Evolutionary conservation across 139 green algal species (phyloP), one percentile per base, ranked within the genome.

Genomic region (Chlorella sorokiniana): DNA sequence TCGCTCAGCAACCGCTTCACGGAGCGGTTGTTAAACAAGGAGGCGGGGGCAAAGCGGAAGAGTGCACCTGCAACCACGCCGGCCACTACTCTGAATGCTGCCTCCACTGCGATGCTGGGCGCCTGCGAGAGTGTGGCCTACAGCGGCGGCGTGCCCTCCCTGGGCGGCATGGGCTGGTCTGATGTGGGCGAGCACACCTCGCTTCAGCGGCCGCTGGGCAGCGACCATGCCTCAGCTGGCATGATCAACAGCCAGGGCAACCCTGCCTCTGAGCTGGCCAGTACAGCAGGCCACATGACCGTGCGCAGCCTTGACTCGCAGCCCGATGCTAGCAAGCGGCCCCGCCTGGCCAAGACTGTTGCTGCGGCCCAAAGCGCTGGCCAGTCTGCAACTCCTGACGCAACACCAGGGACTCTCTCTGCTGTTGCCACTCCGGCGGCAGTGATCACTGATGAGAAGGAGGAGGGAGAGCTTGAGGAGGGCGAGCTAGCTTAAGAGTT

Each of bases 381-480:
- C n/a, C n/a, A n/a, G n/a, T n/a, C n/a, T n/a, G 18, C 45, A 18
- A 6, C 33, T n/a, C 18, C 69, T 44, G 69, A n/a, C 9, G 38
- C 18, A 22, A 16, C 37, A 16, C 67, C 38, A 3, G 42, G 6
- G 0, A 16, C 35, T 27, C 44, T 37, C 0, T 9, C 73, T 38
- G 37, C 72, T 35, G 23, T 52, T n/a, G 72, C 56, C 29, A n/a
- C 54, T 23, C 9, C 23, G 54, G 38, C 40, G 42, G 59, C 37
- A 4, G 48, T 41, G 27, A 42, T 23, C 22, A 65, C 33, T 0
- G 65, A 77, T 33, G 84, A 88, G 20, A 77, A 70, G 54, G 84
- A 88, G 75, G 79, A 79, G 44, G 84, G 69, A 16, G 70, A 81
- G 54, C 61, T 88, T 0, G 84, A 88, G 45, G 84, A 88, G 18